Evolutionary conservation across 805 yeast species (phyloP).

Genomic region (Myxozyma kluyveri): DNA sequence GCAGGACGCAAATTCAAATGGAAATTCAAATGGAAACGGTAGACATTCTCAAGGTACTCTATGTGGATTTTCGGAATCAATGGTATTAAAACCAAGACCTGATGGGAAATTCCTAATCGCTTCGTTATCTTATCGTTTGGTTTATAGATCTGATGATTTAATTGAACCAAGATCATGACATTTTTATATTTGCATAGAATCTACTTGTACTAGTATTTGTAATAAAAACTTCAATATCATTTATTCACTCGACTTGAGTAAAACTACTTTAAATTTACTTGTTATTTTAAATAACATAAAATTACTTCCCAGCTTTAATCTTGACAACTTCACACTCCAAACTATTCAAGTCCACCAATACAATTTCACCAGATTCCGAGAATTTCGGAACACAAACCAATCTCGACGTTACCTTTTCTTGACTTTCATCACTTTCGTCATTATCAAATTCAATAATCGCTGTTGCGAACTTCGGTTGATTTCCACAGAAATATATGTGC

Average conservation of each 20-base stretch:
- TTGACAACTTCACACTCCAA: constrained; percentile 54
- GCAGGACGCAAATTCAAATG: not conserved
- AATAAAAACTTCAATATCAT: too few relatives aligned
- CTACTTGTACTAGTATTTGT: too few relatives aligned
- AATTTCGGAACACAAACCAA: constrained; percentile 72
- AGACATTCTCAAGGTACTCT: constrained; percentile 30
- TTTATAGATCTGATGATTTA: constrained; percentile 37
- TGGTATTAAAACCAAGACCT: constrained; percentile 24
- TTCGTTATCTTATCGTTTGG: constrained; percentile 36
- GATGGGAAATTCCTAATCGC: constrained; percentile 34
- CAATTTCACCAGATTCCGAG: constrained; percentile 59
- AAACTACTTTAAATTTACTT: too few relatives aligned
- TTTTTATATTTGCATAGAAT: too few relatives aligned
- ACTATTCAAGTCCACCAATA: constrained; percentile 57
- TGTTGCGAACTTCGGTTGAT: constrained; percentile 63
- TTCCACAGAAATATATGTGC: constrained; percentile 82
- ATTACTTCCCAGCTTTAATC: constrained; percentile 15
- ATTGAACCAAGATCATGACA: constrained; percentile 19
- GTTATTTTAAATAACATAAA: too few relatives aligned
- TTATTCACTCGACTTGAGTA: too few relatives aligned
- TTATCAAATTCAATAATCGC: constrained; percentile 40
- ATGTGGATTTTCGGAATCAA: constrained; percentile 37
- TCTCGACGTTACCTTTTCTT: constrained; percentile 42
- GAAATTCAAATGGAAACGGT: not conserved
- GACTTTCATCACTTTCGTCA: constrained; percentile 41